Percentiles rank a stretch among this genome's conserved stretches.
phyloP scores from a whole-genome alignment of 2,329 filamentous ascomycete genomes.

The Diaporthe velutina region DNA sequence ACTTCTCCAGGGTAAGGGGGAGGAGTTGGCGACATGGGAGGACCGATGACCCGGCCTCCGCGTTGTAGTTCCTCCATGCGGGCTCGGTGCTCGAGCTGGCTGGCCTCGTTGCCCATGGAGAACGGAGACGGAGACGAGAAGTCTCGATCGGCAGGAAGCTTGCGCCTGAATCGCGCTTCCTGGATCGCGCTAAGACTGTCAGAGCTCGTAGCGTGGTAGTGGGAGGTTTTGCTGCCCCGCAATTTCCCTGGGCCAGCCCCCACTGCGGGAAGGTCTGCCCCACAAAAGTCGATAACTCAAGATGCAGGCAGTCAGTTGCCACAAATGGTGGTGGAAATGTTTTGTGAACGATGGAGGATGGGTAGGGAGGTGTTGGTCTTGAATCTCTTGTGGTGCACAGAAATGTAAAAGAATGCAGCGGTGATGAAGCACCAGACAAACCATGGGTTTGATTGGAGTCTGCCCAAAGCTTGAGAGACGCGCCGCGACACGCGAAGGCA shows the following conservation, averaged over 20 bases:
- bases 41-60: conserved; percentile 16
- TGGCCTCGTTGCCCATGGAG: conserved; percentile 27
- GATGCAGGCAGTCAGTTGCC: not conserved
- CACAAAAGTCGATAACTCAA: not conserved
- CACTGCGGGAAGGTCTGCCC: conserved; percentile 1
- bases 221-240: conserved; percentile 21
- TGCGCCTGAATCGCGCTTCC: not conserved
- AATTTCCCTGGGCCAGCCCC: not conserved
- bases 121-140: not conserved
- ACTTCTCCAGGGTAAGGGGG: not conserved
- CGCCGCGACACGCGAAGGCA: not conserved
- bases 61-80: not conserved
- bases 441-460: not conserved
- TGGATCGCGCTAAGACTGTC: not conserved
- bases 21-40: conserved; percentile 34
- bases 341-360: not conserved
- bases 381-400: not conserved
- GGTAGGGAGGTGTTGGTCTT: not conserved
- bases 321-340: not conserved
- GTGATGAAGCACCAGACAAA: not conserved
- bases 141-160: not conserved
- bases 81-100: not conserved
- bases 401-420: not conserved
- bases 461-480: not conserved
- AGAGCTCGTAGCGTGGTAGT: not conserved